Evolutionary conservation across 345 rosid genomes (phyloP).

Genomic region (Lepidium sativum): DNA sequence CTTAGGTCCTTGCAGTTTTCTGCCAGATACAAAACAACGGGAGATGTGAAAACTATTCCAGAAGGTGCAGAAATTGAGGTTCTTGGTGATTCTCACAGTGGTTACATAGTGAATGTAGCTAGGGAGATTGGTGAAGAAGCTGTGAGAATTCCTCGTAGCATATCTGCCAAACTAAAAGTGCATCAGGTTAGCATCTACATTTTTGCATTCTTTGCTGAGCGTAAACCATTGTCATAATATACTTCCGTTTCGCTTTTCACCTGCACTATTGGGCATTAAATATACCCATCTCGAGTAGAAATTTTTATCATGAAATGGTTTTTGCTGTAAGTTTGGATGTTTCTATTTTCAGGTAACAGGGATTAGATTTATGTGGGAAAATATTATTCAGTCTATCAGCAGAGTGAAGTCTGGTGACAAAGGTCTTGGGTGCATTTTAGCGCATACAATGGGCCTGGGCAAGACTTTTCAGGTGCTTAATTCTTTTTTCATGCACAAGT

Average conservation of each 20-base stretch:
- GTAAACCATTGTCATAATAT: background rate
- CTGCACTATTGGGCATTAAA: background rate
- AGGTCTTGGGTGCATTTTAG: slow-evolving; percentile 98
- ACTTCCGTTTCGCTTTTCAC: background rate
- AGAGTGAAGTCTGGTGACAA: slow-evolving; percentile 86
- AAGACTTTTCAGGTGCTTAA: slow-evolving; percentile 90
- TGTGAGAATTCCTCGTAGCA: slow-evolving; percentile 80
- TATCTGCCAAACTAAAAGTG: slow-evolving; percentile 78
- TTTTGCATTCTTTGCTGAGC: slow-evolving; percentile 5
- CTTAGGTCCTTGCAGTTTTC: slow-evolving; percentile 84
- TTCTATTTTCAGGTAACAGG: slow-evolving; percentile 71
- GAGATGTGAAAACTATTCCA: slow-evolving; percentile 36
- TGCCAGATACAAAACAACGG: slow-evolving; percentile 47
- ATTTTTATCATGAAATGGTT: background rate
- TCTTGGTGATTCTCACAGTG: slow-evolving; percentile 73
- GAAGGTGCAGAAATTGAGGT: slow-evolving; percentile 63
- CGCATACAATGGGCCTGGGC: slow-evolving; percentile 99
- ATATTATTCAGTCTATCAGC: slow-evolving; percentile 77
- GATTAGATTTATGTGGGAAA: slow-evolving; percentile 98
- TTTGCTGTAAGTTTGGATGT: slow-evolving; percentile 19
- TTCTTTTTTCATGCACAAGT: slow-evolving; percentile 1
- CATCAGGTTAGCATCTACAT: slow-evolving; percentile 68
- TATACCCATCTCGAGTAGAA: background rate
- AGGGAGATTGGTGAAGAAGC: slow-evolving; percentile 95
- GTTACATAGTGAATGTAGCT: slow-evolving; percentile 93